Evolutionary conservation across 2,329 filamentous ascomycete species (phyloP), one percentile per base, ranked within the genome.

Genomic region (Chaetomium olivaceum): DNA sequence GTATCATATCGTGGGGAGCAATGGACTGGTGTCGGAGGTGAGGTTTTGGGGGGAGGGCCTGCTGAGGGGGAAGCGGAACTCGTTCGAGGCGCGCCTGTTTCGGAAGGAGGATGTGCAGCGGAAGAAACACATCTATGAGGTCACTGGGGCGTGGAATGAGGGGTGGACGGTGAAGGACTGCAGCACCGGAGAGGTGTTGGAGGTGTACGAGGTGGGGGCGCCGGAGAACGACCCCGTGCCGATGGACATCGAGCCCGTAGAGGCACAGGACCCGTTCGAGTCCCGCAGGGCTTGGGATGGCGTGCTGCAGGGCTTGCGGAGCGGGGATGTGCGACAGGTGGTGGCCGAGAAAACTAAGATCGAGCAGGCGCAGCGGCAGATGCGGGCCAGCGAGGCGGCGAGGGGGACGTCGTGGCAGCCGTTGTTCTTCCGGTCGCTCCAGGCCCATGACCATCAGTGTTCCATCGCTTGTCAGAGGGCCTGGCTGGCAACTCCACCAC

Each of bases 181-280:
- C 5, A 66, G 68, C 3, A 74, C 73, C 0, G 78, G 78, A 39
- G 72, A 75, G 19, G 36, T 76, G 0, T 1, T 80, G 0, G 79
- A 79, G 63, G 71, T 43, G n/a, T 79, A 79, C 61, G 71, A 73
- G 2, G 74, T 80, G 21, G 77, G 80, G 55, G 76, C 73, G 9
- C 61, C 70, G 16, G 74, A 74, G 63, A 76, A 78, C 64, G 65
- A 62, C 23, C 73, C 77, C 0, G 74, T 73, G 12, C 71, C 74
- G 7, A 74, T 81, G 33, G 74, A 75, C 2, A 70, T 80, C 1
- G 72, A 70, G 3, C 85, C 89, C 0, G 72, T 91, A 8, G 87
- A 90, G 48, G 77, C 89, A 66, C 92, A 96, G 78, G 91, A 94
- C 69, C 85, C 90, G 1, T 88, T 92, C 73, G 93, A 97, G 79